phyloP scores from a whole-genome alignment of 108 stramenopile species.

The Cyclotella kingstonii region DNA sequence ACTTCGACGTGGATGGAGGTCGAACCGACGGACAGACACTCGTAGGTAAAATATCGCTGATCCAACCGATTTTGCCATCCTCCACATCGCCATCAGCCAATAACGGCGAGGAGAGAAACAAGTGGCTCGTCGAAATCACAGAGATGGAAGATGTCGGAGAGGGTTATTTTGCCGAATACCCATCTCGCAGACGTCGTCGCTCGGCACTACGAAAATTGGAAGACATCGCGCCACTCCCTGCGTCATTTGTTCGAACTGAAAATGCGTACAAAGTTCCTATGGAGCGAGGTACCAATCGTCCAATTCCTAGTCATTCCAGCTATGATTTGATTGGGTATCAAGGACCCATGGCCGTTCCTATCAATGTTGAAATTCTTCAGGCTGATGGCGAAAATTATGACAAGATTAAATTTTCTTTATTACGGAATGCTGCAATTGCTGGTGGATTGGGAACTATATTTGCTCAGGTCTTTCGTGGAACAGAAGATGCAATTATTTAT shows the following conservation, averaged over 20 bases:
- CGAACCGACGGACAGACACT: slow-evolving; percentile 61
- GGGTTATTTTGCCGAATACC: slow-evolving; percentile 83
- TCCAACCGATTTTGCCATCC: slow-evolving; percentile 25
- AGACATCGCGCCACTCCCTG: slow-evolving; percentile 62
- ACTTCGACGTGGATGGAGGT: slow-evolving; percentile 82
- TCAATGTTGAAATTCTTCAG: slow-evolving; percentile 51
- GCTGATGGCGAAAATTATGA: slow-evolving; percentile 52
- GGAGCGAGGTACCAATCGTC: slow-evolving; percentile 26
- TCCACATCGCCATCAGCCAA: slow-evolving; percentile 9
- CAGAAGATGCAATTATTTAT: slow-evolving; percentile 65
- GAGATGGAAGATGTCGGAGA: slow-evolving; percentile 79
- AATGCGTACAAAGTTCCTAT: slow-evolving; percentile 77
- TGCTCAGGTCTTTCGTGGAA: slow-evolving; percentile 49
- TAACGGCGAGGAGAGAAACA: slow-evolving; percentile 21
- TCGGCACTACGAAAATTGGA: slow-evolving; percentile 49
- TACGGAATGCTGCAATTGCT: slow-evolving; percentile 55
- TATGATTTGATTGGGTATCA: slow-evolving; percentile 62
- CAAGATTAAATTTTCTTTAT: slow-evolving; percentile 52
- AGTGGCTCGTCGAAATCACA: slow-evolving; percentile 67
- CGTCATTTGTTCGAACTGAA: slow-evolving; percentile 69
- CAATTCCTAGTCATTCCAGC: slow-evolving; percentile 17
- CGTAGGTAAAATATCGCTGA: slow-evolving; percentile 73
- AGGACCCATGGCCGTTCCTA: slow-evolving; percentile 50
- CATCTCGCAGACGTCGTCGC: slow-evolving; percentile 44
- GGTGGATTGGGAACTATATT: slow-evolving; percentile 58